Conservation (phyloP, 371 early-diverging fungal genomes). For the Choanephora cucurbitarum region DNA sequence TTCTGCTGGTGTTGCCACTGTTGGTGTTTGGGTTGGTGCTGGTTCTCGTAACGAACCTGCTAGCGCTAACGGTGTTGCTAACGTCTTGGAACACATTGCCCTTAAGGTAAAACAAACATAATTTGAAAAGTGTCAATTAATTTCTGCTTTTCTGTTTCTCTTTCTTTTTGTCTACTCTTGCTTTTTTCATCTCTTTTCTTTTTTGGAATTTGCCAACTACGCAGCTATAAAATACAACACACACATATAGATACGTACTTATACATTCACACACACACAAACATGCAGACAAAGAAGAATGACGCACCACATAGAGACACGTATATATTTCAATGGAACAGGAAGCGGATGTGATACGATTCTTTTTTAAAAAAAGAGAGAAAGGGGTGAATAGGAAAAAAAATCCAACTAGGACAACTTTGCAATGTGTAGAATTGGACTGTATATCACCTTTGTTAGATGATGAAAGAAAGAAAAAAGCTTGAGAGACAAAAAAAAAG, state of each 20-base stretch:
- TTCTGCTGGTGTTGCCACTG: constrained; percentile 89
- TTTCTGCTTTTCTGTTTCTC: background rate
- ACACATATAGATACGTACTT: no score
- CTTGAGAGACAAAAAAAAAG: constrained; percentile 68
- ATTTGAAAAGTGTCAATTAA: background rate
- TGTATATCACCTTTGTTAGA: no score
- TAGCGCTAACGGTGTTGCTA: constrained; percentile 83
- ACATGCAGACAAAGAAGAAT: no score
- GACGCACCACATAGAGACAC: no score
- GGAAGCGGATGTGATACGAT: no score
- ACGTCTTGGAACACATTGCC: constrained; percentile 96
- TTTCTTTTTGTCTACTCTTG: background rate
- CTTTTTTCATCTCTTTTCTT: background rate
- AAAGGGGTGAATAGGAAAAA: no score
- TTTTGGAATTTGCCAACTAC: no score
- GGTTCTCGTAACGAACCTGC: constrained; percentile 90
- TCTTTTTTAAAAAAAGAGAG: background rate
- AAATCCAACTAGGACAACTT: no score
- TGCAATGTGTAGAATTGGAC: no score
- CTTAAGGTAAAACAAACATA: constrained; percentile 75
- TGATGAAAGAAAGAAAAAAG: constrained; percentile 32
- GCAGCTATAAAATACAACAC: no score
- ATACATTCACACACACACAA: no score
- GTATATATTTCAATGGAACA: no score
- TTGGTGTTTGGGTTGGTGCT: constrained; percentile 96